Evolutionary conservation across 805 yeast genomes (phyloP), one percentile per base, ranked within the genome.

Genomic region (Pichia nakasei): DNA sequence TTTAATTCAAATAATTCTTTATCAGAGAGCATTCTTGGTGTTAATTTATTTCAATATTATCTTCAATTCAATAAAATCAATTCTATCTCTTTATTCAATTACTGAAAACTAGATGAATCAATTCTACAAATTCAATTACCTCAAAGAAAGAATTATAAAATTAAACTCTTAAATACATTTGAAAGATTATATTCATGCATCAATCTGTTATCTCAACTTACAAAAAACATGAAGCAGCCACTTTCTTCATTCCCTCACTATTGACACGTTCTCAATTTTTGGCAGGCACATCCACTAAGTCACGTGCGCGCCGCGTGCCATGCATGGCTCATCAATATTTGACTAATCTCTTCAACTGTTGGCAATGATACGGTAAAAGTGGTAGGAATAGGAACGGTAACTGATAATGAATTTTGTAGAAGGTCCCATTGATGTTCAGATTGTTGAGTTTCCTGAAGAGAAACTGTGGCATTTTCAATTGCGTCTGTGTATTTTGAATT

Each of bases 1-100:
- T 89, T 89, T 60, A 89, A 71, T 55, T 86, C 95, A 63, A 65
- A 67, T 49, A 67, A 57, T 53, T 68, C 72, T 52, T 67, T 57
- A 52, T 66, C 68, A 9, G 69, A 57, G 45, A 67, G 57, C 63
- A 65, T 63, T 15, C 13, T 29, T 13, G 17, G n/a, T 13, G n/a
- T n/a, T n/a, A n/a, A n/a, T n/a, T n/a, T n/a, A n/a, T n/a, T n/a
- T n/a, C n/a, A n/a, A n/a, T n/a, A n/a, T n/a, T n/a, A n/a, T n/a
- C n/a, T n/a, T n/a, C n/a, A n/a, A n/a, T n/a, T n/a, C n/a, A n/a
- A n/a, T n/a, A n/a, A n/a, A n/a, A n/a, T n/a, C n/a, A n/a, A n/a
- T n/a, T n/a, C n/a, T n/a, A n/a, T n/a, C n/a, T n/a, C n/a, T n/a
- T n/a, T n/a, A n/a, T n/a, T n/a, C n/a, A n/a, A n/a, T n/a, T n/a